These are phyloP conservation scores for Dactylellina drechsleri DNA, from an alignment of 2,329 filamentous ascomycete species.

Conservation along the genomic window DNA sequence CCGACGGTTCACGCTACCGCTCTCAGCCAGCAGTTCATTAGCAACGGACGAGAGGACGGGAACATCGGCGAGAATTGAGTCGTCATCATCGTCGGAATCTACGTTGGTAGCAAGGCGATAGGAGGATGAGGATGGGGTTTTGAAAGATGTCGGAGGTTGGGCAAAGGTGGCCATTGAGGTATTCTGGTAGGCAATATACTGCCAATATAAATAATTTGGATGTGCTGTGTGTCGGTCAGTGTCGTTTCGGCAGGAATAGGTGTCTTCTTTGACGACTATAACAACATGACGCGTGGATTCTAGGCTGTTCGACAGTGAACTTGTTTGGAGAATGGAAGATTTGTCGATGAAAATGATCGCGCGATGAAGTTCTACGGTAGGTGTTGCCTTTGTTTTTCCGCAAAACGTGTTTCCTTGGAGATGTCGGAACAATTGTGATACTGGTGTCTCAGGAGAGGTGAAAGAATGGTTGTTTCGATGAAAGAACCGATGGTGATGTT, in stretches of 20 bases:
- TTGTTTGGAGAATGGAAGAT: slow-evolving; percentile 19
- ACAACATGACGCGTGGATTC: slow-evolving; percentile 50
- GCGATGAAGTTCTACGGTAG: background rate
- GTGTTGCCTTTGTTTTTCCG: background rate
- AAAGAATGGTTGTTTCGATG: slow-evolving; percentile 4
- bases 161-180: slow-evolving; percentile 51
- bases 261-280: slow-evolving; percentile 44
- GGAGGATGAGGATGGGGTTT: slow-evolving; percentile 42
- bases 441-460: background rate
- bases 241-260: slow-evolving; percentile 1
- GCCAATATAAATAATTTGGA: background rate
- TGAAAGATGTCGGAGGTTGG: slow-evolving; percentile 31
- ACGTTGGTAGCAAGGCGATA: slow-evolving; percentile 40
- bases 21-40: slow-evolving; percentile 52
- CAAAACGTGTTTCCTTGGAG: background rate
- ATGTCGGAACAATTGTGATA: slow-evolving; percentile 4
- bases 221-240: slow-evolving; percentile 23
- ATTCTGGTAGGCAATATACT: background rate
- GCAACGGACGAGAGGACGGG: slow-evolving; percentile 51
- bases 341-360: slow-evolving; percentile 14
- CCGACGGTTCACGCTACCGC: slow-evolving; percentile 38
- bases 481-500: slow-evolving; percentile 16
- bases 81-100: slow-evolving; percentile 49
- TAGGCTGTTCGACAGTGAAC: slow-evolving; percentile 1
- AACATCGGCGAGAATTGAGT: slow-evolving; percentile 45